Evolutionary conservation across 1,284 basidiomycete genomes (phyloP), one percentile per base, ranked within the genome.

Genomic region (Puccinia novopanici): DNA sequence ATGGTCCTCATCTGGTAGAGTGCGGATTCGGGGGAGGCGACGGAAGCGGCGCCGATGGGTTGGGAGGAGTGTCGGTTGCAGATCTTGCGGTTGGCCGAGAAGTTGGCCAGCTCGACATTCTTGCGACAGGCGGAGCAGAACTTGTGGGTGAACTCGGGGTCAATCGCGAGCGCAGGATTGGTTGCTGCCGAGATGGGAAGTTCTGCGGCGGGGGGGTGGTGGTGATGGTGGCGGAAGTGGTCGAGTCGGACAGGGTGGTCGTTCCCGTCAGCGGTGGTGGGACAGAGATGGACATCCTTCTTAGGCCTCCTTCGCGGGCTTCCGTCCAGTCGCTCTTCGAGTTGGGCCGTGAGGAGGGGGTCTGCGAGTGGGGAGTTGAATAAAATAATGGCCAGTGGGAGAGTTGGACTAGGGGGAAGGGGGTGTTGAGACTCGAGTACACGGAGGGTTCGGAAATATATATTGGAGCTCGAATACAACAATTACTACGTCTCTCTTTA

Each of bases 1-100:
- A 75, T 75, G 15, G 57, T 3, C 15, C 73, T 45, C 73, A 75
- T 75, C 42, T 59, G 73, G 24, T 75, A 42, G 37, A 75, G 57
- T 1, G 73, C 73, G 10, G 73, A 75, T 61, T 75, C 73, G 57
- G 73, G 73, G 2, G 73, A 75, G n/a, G 54, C 73, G 42, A 75
- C 57, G 12, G 73, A 40, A 10, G 73, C 37, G 27, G 73, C 30
- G 2, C 73, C 55, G 37, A 63, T 59, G 34, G 57, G 55, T n/a
- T 75, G 54, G 37, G 73, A 59, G 2, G 73, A 75, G 55, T 59
- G 73, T 0, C 55, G 54, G 55, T 75, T 75, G 24, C 73, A 72
- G 50, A 72, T 72, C 70, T 72, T 72, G 24, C 70, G 70, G 27
- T 72, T 72, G 34, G 30, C 34, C 4, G 70, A n/a, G 52, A 72